Evolutionary conservation across 1,284 basidiomycete genomes (phyloP), one percentile per base, ranked within the genome.

Genomic region (Phellopilus nigrolimitatus): DNA sequence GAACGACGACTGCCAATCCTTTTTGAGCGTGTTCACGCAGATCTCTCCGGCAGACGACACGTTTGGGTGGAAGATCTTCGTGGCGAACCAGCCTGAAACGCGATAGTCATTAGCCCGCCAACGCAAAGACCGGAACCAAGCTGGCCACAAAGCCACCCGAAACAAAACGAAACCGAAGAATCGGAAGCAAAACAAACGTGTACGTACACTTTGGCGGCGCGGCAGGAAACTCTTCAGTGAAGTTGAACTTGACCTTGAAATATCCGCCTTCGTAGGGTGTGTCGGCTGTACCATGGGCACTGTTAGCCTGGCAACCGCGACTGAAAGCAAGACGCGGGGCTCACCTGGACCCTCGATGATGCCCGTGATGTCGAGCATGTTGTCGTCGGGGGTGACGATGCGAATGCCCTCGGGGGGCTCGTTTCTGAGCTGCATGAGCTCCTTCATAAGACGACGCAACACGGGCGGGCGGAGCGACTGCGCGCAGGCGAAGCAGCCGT

Each of bases 41-140:
- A 98, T 98, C 68, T 97, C 95, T 27, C 94, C 94, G 0, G 78
- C 66, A 25, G 80, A 76, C 0, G 92, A 95, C 24, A 97, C 91
- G 63, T 98, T 97, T 0, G 95, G 95, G 63, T 97, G 95, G 70
- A 97, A 97, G 56, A 98, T 94, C 72, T 95, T 93, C 47, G 93
- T 95, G 1, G 81, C 71, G 66, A 95, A 88, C 71, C 87, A 86
- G 63, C 92, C 93, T 95, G 59, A 5, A 31, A 45, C 10, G 17
- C 34, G 19, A 40, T 27, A 24, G 9, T 37, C 49, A 43, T 37
- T 47, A 46, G 24, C 4, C 22, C 50, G 30, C 21, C 31, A 40
- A 28, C 54, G 19, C 30, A 15, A 37, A 28, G 17, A 15, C 17
- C 21, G 12, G n/a, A 21, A 10, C 12, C 25, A 47, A 25, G 22